Evolutionary conservation across 305 asterid species (phyloP), one percentile per base, ranked within the genome.

Genomic region (Ilex paraguariensis): DNA sequence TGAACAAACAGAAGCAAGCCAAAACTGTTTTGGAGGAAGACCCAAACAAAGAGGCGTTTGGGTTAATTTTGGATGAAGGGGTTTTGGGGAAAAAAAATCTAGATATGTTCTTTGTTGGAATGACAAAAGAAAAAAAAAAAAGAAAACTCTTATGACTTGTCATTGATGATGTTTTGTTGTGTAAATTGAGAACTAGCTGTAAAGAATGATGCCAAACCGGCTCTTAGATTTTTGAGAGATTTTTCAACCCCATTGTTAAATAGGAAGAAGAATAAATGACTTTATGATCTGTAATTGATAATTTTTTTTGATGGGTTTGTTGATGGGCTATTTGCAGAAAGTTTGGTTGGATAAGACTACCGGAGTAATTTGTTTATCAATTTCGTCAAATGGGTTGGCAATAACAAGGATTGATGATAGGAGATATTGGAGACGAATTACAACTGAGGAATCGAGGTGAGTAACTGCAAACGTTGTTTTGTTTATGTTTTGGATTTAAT

Each of bases 331-430:
- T 66, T 32, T 82, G 84, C 91, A 92, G 98, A 83, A 71, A 71
- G 94, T 80, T n/a, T 92, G 98, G 96, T 52, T 92, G 73, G 97
- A 92, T 77, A 92, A 86, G 79, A 73, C 68, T 50, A 79, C 77
- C 5, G 98, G 90, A 30, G 81, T 79, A 69, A 75, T 81, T 57
- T 92, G 96, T 75, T 61, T 92, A 84, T 79, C 80, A 21, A 68
- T 92, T 31, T 73, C 97, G 17, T 87, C 94, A 36, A 74, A 73
- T 54, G 98, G 96, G 49, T 71, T 92, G 77, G 70, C 75, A 1
- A 90, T 92, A 56, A 92, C 98, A 3, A 97, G 98, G 66, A 85
- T 92, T 39, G 96, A 84, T 64, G 98, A 92, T 61, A 50, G 98
- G 77, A 77, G 98, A 77, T 90, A 92, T 49, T 92, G 98, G 98